Percentiles rank a stretch among this genome's conserved stretches.
Conservation (phyloP, 225 moss, liverwort and hornwort genomes). For the Polytrichum formosum region DNA sequence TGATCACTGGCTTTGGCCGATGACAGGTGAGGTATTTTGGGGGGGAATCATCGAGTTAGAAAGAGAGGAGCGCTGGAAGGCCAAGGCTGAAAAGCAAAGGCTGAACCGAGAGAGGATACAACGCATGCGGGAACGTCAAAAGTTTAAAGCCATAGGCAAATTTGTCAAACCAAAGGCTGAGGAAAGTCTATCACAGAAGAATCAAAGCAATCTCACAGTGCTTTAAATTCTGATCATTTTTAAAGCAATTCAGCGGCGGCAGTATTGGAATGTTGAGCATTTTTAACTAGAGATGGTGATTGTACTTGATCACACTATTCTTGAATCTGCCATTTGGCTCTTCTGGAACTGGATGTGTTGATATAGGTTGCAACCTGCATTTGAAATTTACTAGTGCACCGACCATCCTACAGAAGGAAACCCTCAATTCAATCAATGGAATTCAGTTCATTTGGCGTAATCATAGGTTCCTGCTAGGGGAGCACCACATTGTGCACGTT, state of each 20-base stretch:
- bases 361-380: not conserved
- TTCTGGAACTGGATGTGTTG: too few relatives aligned
- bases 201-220: not conserved
- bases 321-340: too few relatives aligned
- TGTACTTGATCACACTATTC: not conserved
- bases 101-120: slow-evolving; percentile 55
- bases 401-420: not conserved
- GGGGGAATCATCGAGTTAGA: slow-evolving; percentile 65
- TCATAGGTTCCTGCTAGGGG: not conserved
- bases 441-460: not conserved
- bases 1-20: slow-evolving; percentile 82
- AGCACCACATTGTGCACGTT: not conserved
- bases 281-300: not conserved
- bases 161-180: slow-evolving; percentile 34
- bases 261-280: not conserved
- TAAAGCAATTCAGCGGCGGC: not conserved
- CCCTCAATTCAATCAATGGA: not conserved
- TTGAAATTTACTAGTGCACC: not conserved
- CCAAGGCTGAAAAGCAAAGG: slow-evolving; percentile 66
- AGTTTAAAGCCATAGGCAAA: slow-evolving; percentile 70
- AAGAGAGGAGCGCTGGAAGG: slow-evolving; percentile 42
- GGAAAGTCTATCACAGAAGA: not conserved
- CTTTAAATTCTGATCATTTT: not conserved
- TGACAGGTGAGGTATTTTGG: slow-evolving; percentile 89
- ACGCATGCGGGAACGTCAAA: slow-evolving; percentile 61